Conservation (phyloP, 2,329 filamentous ascomycete species). For the Cordyceps tenuipes region DNA sequence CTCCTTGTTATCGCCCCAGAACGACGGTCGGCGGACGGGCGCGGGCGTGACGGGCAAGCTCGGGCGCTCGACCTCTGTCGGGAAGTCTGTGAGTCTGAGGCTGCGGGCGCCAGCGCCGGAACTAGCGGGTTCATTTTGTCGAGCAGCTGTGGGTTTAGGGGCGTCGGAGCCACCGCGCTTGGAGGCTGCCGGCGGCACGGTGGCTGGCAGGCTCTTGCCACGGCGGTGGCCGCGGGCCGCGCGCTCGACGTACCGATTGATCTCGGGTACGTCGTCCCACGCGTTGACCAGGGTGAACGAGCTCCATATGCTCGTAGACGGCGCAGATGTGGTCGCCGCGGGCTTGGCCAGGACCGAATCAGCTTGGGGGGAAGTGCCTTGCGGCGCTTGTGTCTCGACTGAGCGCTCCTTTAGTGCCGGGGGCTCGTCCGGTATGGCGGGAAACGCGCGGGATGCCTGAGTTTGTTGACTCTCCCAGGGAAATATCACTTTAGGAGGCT, state of each 20-base stretch:
- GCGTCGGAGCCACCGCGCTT: not conserved
- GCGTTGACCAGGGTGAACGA: constrained; percentile 72
- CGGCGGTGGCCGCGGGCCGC: constrained; percentile 58
- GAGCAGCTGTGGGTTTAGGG: not conserved
- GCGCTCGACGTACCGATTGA: constrained; percentile 76
- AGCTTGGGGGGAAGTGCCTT: constrained; percentile 7
- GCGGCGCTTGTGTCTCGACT: constrained; percentile 13
- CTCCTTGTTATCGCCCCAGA: constrained; percentile 49
- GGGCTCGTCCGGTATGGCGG: constrained; percentile 12
- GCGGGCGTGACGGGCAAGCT: constrained; percentile 88
- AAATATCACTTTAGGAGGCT: constrained; percentile 65
- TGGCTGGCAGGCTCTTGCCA: constrained; percentile 27
- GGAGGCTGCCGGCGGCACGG: not conserved
- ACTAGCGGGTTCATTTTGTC: not conserved
- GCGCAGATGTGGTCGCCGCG: constrained; percentile 16
- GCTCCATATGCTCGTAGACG: constrained; percentile 57
- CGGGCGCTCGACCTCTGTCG: constrained; percentile 70
- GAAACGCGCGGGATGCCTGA: constrained; percentile 56
- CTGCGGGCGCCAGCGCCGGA: not conserved
- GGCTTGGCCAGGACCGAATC: not conserved
- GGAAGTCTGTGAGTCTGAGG: constrained; percentile 76
- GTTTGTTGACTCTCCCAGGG: constrained; percentile 75
- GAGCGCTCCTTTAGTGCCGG: constrained; percentile 13
- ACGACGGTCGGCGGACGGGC: constrained; percentile 60
- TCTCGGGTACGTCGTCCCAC: constrained; percentile 88